Evolutionary conservation across 2,329 filamentous ascomycete genomes (phyloP).

Genomic region (Colletotrichum sp.): DNA sequence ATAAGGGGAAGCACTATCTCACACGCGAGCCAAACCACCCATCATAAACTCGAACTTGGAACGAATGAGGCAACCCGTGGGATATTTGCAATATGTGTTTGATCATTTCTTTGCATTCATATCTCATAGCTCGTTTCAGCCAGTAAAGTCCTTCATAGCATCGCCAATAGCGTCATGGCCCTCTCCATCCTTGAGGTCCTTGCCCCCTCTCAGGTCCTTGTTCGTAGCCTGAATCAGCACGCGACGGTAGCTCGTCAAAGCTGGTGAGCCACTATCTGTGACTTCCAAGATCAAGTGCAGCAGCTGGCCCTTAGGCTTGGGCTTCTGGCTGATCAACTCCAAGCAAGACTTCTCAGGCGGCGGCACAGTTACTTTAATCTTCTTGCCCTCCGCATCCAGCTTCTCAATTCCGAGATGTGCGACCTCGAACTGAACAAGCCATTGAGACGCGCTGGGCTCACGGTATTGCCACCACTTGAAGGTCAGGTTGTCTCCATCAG

Average conservation of each 20-base stretch:
- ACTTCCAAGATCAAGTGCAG: slow-evolving; percentile 57
- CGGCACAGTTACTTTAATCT: slow-evolving; percentile 10
- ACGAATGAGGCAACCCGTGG: not conserved
- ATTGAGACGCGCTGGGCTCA: slow-evolving; percentile 42
- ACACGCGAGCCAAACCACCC: not conserved
- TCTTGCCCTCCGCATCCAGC: slow-evolving; percentile 21
- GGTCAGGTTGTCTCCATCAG: slow-evolving; percentile 43
- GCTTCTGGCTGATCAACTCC: not conserved
- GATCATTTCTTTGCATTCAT: not conserved
- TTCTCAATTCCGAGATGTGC: slow-evolving; percentile 36
- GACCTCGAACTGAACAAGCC: slow-evolving; percentile 42
- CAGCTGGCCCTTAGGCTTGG: slow-evolving; percentile 37
- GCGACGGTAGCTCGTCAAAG: slow-evolving; percentile 51
- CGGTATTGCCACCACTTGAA: slow-evolving; percentile 58
- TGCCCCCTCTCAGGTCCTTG: slow-evolving; percentile 22
- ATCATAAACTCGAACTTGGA: not conserved
- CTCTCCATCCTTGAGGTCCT: not conserved
- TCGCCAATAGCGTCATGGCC: not conserved
- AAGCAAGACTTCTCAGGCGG: slow-evolving; percentile 40
- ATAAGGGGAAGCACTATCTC: not conserved
- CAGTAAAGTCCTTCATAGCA: slow-evolving; percentile 10
- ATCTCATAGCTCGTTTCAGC: not conserved
- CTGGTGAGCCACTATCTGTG: slow-evolving; percentile 44
- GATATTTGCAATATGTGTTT: not conserved
- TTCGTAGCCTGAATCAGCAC: slow-evolving; percentile 42